These are phyloP conservation scores for Nemania serpens DNA, from an alignment of 2,329 filamentous ascomycete genomes.

Conservation along the genomic window DNA sequence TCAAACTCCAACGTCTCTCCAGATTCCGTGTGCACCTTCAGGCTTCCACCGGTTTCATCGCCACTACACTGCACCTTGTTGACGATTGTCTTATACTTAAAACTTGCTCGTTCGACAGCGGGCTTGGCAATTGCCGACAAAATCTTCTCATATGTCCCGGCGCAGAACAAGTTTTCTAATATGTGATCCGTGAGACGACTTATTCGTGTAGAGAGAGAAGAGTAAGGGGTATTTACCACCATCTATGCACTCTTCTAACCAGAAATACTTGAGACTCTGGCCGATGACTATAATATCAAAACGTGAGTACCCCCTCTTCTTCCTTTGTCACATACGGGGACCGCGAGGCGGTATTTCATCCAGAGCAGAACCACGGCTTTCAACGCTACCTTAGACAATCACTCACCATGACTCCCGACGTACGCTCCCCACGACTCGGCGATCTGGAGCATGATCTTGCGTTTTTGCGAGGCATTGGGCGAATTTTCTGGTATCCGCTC, in stretches of 20 bases:
- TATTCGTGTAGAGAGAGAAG: constrained; percentile 13
- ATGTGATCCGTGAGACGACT: constrained; percentile 22
- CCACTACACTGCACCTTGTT: constrained; percentile 47
- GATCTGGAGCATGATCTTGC: constrained; percentile 54
- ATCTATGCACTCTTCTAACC: constrained; percentile 78
- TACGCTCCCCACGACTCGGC: constrained; percentile 73
- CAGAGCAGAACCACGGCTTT: neutral
- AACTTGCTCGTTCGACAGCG: constrained; percentile 57
- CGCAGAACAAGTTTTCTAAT: constrained; percentile 63
- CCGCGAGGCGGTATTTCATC: neutral
- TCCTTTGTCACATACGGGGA: neutral
- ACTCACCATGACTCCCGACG: constrained; percentile 60
- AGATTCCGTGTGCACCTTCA: constrained; percentile 52
- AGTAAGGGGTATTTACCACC: constrained; percentile 53
- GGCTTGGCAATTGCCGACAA: constrained; percentile 63
- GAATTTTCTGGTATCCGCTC: constrained; percentile 53
- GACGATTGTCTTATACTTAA: constrained; percentile 57
- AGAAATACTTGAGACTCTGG: constrained; percentile 77
- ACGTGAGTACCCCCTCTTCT: neutral
- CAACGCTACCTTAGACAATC: neutral
- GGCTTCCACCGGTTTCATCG: constrained; percentile 38
- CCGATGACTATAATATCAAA: constrained; percentile 48
- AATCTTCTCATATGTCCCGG: constrained; percentile 63
- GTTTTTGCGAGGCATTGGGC: constrained; percentile 46
- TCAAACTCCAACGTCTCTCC: constrained; percentile 61